phyloP scores from a whole-genome alignment of 164 flowering plant genomes.

The Hamamelis virginiana region DNA sequence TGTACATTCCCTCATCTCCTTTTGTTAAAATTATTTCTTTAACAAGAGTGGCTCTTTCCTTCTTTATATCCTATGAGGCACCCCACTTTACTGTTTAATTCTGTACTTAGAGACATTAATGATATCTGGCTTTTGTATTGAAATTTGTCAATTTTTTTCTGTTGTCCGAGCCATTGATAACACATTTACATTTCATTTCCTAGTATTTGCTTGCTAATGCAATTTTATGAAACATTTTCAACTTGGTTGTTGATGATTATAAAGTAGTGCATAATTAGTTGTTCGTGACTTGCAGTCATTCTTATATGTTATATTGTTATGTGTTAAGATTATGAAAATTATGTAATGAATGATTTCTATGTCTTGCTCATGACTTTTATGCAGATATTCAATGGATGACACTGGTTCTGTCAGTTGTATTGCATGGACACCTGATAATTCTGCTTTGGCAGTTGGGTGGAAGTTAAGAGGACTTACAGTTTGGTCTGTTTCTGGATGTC shows the following conservation, averaged over 20 bases:
- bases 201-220: neutral
- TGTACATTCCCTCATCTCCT: too few relatives aligned
- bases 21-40: too few relatives aligned
- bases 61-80: neutral
- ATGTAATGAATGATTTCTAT: neutral
- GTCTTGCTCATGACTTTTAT: constrained; percentile 9
- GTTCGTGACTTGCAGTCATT: neutral
- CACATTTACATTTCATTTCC: neutral
- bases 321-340: neutral
- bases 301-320: neutral
- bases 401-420: constrained; percentile 91
- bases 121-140: neutral
- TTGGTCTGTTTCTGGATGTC: constrained; percentile 98
- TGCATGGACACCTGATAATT: constrained; percentile 94
- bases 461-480: constrained; percentile 89
- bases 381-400: constrained; percentile 91
- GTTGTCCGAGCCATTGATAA: neutral
- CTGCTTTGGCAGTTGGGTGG: constrained; percentile 99
- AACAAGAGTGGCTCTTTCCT: neutral
- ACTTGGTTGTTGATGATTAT: neutral
- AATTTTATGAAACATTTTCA: neutral
- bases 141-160: neutral
- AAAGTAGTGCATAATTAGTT: neutral
- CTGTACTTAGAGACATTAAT: neutral
- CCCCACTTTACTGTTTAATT: neutral